These are phyloP conservation scores for Lichtheimia hyalospora DNA, from an alignment of 371 early-diverging fungal species.

Conservation along the genomic window DNA sequence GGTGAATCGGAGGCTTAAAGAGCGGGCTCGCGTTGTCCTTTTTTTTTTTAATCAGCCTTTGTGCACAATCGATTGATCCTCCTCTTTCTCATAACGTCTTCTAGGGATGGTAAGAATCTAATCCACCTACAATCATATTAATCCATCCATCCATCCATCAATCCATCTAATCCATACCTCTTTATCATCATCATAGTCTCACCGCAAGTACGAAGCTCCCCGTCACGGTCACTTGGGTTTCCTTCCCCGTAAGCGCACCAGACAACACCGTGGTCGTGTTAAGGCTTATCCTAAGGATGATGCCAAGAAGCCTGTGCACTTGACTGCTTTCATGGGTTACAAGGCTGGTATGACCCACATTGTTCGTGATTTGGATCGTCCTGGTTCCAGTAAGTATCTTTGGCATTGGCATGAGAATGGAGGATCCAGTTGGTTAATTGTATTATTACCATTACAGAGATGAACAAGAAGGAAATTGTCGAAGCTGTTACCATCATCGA, in stretches of 20 bases:
- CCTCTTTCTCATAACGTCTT: constrained; percentile 6
- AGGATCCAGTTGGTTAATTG: background rate
- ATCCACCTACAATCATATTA: constrained; percentile 1
- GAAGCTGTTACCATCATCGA: constrained; percentile 99
- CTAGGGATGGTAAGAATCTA: constrained; percentile 21
- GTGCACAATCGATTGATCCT: no score
- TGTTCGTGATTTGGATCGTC: constrained; percentile 98
- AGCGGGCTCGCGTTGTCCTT: no score
- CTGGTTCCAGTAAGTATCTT: constrained; percentile 84
- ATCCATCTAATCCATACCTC: constrained; percentile 8
- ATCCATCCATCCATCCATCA: constrained; percentile 15
- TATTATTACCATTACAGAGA: constrained; percentile 55
- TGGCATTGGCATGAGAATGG: background rate
- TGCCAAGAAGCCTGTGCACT: constrained; percentile 92
- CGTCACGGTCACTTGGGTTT: constrained; percentile 99
- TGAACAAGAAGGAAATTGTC: constrained; percentile 99
- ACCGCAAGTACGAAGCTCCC: constrained; percentile 65
- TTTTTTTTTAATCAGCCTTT: no score
- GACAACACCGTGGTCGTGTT: constrained; percentile 93
- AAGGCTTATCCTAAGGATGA: constrained; percentile 99
- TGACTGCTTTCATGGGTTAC: constrained; percentile 99
- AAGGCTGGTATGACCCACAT: constrained; percentile 99
- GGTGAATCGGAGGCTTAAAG: no score
- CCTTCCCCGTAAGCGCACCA: constrained; percentile 98
- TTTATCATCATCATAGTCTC: constrained; percentile 12